Evolutionary conservation across 78 protist genomes (phyloP), one percentile per base, ranked within the genome.

Genomic region (Ministeria vibrans): DNA sequence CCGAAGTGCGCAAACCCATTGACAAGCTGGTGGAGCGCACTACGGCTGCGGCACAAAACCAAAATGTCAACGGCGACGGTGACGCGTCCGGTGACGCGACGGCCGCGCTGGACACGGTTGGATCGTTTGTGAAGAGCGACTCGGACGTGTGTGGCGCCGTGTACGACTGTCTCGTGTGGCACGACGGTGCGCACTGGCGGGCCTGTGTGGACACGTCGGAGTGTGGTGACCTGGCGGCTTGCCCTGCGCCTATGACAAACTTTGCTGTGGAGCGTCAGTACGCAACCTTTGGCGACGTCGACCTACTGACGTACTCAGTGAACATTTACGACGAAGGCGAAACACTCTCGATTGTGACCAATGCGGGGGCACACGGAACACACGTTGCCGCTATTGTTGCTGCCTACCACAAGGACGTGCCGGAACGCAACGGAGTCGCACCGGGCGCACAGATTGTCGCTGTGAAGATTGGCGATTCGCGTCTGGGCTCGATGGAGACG

Each of bases 311-410:
- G 41, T 85, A 70, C 79, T 23, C 72, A 0, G 43, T 90, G 39
- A 81, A 83, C 71, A 73, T 90, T 18, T 83, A 63, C 76, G 84
- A 76, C 18, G 91, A 82, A 38, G 93, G 93, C 45, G 32, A 46
- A 1, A 13, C 25, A 6, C 83, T 90, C 41, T 51, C 83, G 44
- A 64, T 90, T 46, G 86, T 75, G 53, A 30, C 30, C 59, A 77
- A 72, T 71, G 27, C 82, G 5, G 73, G 75, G 75, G 28, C 92
- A 9, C 95, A 92, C 63, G 95, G 92, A 36, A 91, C 95, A 18
- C 92, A 88, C 74, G 89, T 85, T n/a, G 87, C 92, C 15, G 92
- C 87, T 27, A 91, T 87, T 9, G 75, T 80, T 23, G 94, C 76
- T 15, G 94, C 92, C 30, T 18, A 86, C 79, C 66, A 68, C 69